Evolutionary conservation across 2,329 filamentous ascomycete genomes (phyloP), one percentile per base, ranked within the genome.

Genomic region (Penicillium sp.): DNA sequence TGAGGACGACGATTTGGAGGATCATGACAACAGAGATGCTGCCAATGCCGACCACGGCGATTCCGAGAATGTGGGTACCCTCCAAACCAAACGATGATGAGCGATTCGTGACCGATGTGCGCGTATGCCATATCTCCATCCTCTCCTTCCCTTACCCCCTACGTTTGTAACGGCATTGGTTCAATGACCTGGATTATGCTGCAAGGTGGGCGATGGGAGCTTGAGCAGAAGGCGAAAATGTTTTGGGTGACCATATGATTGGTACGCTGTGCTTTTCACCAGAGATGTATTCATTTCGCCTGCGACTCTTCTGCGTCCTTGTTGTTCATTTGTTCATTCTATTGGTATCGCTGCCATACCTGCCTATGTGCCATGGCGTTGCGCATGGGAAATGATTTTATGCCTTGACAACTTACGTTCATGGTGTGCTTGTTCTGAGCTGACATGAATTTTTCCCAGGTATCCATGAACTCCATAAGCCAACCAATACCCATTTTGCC

Each of bases 1-100:
- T 74, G 94, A 97, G 63, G 94, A 97, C 61, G 93, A 97, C 66
- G 93, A 97, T 60, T 89, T 91, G 76, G 90, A 96, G 55, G 74
- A 77, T 33, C 71, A 73, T 33, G 72, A 93, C 62, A 89, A 90
- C 64, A 66, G 64, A 63, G 67, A 68, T 42, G 47, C 73, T 63
- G 71, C 57, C 69, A 64, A 61, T 65, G 53, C 68, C 40, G 68
- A 76, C 61, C 78, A 81, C 66, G 75, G 74, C 64, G 81, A 82
- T 69, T 77, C 80, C 70, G 84, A 87, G 76, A 84, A 85, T 83
- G 84, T 88, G 79, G 83, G 85, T 85, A 79, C 82, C 79, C 75
- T 67, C 79, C 81, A 84, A 79, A 81, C 79, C 75, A 85, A 75
- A 29, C 18, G 27, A 50, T 35, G 76, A 83, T 73, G 80, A 81